A percentile compares a stretch with the other conserved stretches of the same genome.
Evolutionary conservation across 768 basidiomycete genomes (phyloP).

Genomic region (Mycena belliarum): DNA sequence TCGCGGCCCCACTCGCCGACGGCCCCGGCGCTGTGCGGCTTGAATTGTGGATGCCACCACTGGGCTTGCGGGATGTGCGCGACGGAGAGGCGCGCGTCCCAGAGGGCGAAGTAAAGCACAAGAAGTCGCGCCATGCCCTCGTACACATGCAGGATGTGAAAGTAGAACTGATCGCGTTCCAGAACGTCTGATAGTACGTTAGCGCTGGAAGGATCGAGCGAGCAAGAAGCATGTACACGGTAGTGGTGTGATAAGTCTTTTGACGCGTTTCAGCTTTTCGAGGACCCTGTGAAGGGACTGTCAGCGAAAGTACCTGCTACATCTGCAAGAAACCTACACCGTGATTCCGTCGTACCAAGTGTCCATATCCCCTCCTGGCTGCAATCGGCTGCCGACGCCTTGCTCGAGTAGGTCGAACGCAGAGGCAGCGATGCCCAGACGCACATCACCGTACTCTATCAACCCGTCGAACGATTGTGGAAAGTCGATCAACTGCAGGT

Average conservation of each 20-base stretch:
- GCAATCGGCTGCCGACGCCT: slow-evolving; percentile 31
- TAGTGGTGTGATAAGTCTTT: slow-evolving; percentile 17
- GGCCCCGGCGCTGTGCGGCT: slow-evolving; percentile 36
- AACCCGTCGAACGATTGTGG: slow-evolving; percentile 26
- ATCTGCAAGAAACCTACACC: slow-evolving; percentile 23
- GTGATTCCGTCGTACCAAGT: slow-evolving; percentile 35
- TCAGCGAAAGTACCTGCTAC: slow-evolving; percentile 13
- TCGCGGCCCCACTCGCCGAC: slow-evolving; percentile 41
- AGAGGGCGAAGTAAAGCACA: slow-evolving; percentile 35
- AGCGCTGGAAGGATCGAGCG: neutral
- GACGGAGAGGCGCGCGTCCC: slow-evolving; percentile 21
- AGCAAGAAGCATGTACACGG: slow-evolving; percentile 17
- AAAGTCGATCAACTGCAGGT: slow-evolving; percentile 29
- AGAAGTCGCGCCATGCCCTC: slow-evolving; percentile 37
- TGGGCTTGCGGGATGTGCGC: slow-evolving; percentile 6
- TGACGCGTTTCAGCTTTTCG: slow-evolving; percentile 17
- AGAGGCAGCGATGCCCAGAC: slow-evolving; percentile 32
- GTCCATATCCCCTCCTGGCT: slow-evolving; percentile 27
- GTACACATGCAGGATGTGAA: slow-evolving; percentile 37
- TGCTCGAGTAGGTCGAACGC: slow-evolving; percentile 29
- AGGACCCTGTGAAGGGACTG: slow-evolving; percentile 1
- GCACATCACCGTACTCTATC: slow-evolving; percentile 31
- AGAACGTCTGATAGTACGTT: slow-evolving; percentile 32
- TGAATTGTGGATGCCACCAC: slow-evolving; percentile 27
- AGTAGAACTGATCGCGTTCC: slow-evolving; percentile 41